Conservation (phyloP, 306 rosid species). For the Canavalia gladiata region DNA sequence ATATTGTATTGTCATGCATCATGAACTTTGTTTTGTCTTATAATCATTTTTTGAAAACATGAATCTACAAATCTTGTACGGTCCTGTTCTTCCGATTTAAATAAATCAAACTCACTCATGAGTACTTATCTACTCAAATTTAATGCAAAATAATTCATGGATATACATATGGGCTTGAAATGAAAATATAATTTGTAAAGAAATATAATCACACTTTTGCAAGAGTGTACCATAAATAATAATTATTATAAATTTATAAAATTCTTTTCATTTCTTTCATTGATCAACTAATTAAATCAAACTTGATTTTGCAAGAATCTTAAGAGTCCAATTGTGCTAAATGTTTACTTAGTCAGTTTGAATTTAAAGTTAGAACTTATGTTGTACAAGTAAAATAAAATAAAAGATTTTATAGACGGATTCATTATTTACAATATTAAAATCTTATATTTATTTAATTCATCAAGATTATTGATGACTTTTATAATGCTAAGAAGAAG, state of each 20-base stretch:
- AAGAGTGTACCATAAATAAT: neutral
- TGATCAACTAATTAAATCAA: neutral
- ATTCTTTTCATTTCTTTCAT: neutral
- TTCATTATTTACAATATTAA: neutral
- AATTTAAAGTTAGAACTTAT: neutral
- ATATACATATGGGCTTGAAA: neutral
- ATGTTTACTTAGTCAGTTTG: neutral
- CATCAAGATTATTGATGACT: neutral
- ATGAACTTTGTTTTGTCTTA: too few relatives aligned
- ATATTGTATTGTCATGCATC: too few relatives aligned
- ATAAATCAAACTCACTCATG: too few relatives aligned
- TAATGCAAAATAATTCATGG: neutral
- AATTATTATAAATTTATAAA: constrained; percentile 1
- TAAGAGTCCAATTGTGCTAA: neutral
- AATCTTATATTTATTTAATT: constrained; percentile 1
- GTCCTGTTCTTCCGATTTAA: too few relatives aligned
- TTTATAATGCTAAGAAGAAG: neutral
- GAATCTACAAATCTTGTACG: too few relatives aligned
- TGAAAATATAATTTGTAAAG: neutral
- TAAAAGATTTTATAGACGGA: neutral
- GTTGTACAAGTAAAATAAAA: neutral
- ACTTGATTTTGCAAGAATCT: neutral
- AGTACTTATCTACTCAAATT: neutral
- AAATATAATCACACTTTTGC: neutral
- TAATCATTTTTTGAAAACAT: too few relatives aligned